phyloP scores from a whole-genome alignment of 1,284 basidiomycete genomes.

The Melampsora americana region DNA sequence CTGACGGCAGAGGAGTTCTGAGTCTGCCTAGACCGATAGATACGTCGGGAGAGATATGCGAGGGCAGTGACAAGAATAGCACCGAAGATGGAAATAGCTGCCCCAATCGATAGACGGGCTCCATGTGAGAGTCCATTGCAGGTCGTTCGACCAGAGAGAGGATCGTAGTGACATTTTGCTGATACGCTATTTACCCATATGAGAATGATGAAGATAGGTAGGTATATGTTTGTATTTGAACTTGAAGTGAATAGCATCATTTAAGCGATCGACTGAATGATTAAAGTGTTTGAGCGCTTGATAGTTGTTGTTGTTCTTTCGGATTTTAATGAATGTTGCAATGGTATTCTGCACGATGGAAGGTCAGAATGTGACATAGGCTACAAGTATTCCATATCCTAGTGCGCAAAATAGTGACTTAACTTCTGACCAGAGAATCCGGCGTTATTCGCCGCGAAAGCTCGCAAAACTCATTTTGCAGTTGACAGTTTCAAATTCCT shows the following conservation, averaged over 20 bases:
- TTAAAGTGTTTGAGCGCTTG: background rate
- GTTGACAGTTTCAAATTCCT: too few species aligned
- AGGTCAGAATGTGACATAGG: too few species aligned
- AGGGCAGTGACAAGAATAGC: slow-evolving; percentile 11
- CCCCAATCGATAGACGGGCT: slow-evolving; percentile 29
- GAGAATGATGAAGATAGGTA: slow-evolving; percentile 10
- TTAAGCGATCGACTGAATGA: background rate
- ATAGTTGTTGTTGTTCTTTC: too few species aligned
- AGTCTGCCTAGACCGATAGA: slow-evolving; percentile 5
- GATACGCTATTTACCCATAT: slow-evolving; percentile 5
- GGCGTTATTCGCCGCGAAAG: too few species aligned
- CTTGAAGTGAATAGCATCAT: background rate
- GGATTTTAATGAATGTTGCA: too few species aligned
- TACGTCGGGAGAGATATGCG: slow-evolving; percentile 17
- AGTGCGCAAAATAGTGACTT: too few species aligned
- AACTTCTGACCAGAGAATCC: too few species aligned
- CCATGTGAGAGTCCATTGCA: slow-evolving; percentile 33
- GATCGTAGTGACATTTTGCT: slow-evolving; percentile 24
- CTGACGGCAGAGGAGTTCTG: slow-evolving; percentile 30
- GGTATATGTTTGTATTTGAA: background rate
- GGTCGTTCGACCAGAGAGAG: slow-evolving; percentile 19
- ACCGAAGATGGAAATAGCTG: slow-evolving; percentile 15
- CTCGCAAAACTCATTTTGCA: too few species aligned
- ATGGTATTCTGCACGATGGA: too few species aligned
- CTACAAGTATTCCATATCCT: too few species aligned